phyloP scores from a whole-genome alignment of 306 rosid genomes.

The Gynostemma pentaphyllum region DNA sequence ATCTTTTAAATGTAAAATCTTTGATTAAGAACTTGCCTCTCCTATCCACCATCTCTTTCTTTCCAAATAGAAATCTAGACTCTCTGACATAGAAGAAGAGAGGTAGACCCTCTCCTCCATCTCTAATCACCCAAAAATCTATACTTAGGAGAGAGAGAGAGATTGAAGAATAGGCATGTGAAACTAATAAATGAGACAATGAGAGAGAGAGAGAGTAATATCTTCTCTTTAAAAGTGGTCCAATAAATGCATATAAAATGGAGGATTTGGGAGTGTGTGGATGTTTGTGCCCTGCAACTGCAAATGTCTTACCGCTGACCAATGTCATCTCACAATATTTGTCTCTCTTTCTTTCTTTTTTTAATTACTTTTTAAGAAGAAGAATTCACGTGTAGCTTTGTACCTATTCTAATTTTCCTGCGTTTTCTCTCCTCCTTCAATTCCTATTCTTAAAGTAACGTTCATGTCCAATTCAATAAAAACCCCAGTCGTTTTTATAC shows the following conservation, averaged over 20 bases:
- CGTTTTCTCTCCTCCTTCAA: no score
- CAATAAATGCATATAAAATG: constrained; percentile 2
- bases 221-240: no score
- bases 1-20: no score
- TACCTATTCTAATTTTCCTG: no score
- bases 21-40: no score
- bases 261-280: neutral
- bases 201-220: neutral
- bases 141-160: neutral
- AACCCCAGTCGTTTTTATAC: no score
- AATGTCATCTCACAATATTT: constrained; percentile 13
- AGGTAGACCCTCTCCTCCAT: neutral
- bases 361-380: no score
- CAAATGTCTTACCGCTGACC: constrained; percentile 28
- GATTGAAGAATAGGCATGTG: constrained; percentile 19
- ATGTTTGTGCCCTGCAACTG: neutral
- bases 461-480: no score
- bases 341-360: neutral
- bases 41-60: neutral
- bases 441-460: no score
- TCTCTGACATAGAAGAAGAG: no score
- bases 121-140: neutral
- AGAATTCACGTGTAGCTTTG: neutral
- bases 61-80: neutral
- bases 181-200: constrained; percentile 23